Conservation (phyloP, 2,329 filamentous ascomycete genomes). For the Hypoxylon sp. region DNA sequence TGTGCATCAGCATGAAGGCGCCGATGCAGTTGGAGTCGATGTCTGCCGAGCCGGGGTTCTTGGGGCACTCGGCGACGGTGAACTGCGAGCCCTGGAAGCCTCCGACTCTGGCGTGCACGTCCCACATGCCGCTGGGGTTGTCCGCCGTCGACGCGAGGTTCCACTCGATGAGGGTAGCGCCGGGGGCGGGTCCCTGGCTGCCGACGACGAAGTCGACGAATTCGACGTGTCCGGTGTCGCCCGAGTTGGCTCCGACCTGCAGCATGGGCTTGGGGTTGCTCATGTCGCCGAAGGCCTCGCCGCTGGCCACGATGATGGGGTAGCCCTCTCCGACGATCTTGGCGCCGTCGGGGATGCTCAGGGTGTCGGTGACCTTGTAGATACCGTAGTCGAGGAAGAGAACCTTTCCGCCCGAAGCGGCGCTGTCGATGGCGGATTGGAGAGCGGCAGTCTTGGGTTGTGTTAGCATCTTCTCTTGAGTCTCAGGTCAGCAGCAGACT, state of each 20-base stretch:
- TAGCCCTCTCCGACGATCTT: constrained; percentile 48
- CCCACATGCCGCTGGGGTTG: constrained; percentile 69
- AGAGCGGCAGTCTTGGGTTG: constrained; percentile 59
- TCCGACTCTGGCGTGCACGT: constrained; percentile 77
- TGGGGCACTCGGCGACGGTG: constrained; percentile 71
- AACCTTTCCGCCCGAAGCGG: constrained; percentile 57
- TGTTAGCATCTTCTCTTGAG: constrained; percentile 50
- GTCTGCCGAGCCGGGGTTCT: constrained; percentile 50
- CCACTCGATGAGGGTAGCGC: constrained; percentile 76
- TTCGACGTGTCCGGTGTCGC: constrained; percentile 71
- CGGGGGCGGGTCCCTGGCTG: constrained; percentile 70
- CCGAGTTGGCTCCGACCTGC: constrained; percentile 65
- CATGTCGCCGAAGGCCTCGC: constrained; percentile 63
- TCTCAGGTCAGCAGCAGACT: constrained; percentile 56
- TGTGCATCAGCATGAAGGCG: constrained; percentile 51
- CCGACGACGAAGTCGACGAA: constrained; percentile 76
- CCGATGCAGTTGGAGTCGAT: constrained; percentile 48
- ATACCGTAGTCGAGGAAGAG: constrained; percentile 65
- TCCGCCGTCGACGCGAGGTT: constrained; percentile 64
- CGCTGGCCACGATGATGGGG: constrained; percentile 60
- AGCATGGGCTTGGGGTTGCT: constrained; percentile 69
- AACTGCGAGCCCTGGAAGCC: constrained; percentile 74
- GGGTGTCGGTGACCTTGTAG: constrained; percentile 59
- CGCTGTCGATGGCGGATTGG: constrained; percentile 62
- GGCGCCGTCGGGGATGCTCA: constrained; percentile 54